Evolutionary conservation across 306 rosid species (phyloP).

Genomic region (Carpinus fangiana): DNA sequence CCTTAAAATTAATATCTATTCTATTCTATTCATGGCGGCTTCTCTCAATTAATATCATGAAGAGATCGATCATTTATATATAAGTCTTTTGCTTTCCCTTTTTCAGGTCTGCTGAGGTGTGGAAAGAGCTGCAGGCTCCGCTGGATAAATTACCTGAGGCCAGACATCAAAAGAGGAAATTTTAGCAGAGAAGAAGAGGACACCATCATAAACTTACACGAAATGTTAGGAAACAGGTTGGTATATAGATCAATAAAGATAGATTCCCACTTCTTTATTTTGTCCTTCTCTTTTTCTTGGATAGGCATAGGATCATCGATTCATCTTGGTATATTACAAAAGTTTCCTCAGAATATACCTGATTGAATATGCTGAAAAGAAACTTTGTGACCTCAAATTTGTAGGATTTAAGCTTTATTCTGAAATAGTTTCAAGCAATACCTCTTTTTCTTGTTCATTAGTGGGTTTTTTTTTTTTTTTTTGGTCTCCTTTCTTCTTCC

Average conservation of each 20-base stretch:
- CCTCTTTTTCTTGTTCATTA: not conserved
- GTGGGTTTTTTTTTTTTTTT: constrained; percentile 10
- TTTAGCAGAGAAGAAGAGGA: constrained; percentile 79
- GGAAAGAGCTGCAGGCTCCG: constrained; percentile 92
- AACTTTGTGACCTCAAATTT: not conserved
- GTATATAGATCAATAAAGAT: not conserved
- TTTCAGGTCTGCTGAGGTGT: constrained; percentile 70
- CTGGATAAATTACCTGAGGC: constrained; percentile 83
- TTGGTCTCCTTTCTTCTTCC: not conserved
- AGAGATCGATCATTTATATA: too few species aligned
- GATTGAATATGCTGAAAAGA: not conserved
- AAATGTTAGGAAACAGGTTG: constrained; percentile 77
- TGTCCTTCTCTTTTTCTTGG: too few species aligned
- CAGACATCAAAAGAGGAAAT: constrained; percentile 88
- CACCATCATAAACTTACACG: constrained; percentile 60
- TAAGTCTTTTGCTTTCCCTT: not conserved
- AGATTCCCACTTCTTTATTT: too few species aligned
- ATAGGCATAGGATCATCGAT: too few species aligned
- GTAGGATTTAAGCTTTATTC: not conserved
- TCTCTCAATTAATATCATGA: not conserved
- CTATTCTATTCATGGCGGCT: not conserved
- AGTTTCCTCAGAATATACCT: not conserved
- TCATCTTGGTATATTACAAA: not conserved
- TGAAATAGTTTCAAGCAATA: not conserved
- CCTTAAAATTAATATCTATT: too few species aligned